Evolutionary conservation across 768 basidiomycete genomes (phyloP), one percentile per base, ranked within the genome.

Genomic region (Hypsizygus marmoreus): DNA sequence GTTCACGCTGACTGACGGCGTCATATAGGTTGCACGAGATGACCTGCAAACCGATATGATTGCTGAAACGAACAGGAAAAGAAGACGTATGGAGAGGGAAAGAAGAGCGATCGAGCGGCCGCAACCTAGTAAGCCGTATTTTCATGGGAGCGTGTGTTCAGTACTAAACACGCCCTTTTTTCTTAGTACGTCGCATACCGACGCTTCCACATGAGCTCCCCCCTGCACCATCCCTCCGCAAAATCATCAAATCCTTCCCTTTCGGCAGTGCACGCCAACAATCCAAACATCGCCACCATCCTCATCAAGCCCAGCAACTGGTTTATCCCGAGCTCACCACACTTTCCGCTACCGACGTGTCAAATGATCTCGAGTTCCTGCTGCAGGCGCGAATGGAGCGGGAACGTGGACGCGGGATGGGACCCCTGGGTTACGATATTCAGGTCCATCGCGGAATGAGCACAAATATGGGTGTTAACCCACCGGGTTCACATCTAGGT

Each of bases 31-130:
- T 47, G 74, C 87, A 19, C 76, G 88, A 40, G 88, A 92, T 55
- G 82, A 86, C 37, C 67, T 95, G 10, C 88, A 95, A 58, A 87
- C 80, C 1, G 85, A 88, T 11, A 89, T 95, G 84, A 87, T 95
- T 45, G 82, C 94, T 0, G 90, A 95, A 56, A 86, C 88, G 5
- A 94, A 91, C 63, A 74, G 88, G 52, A 95, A 95, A 65, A 76
- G 91, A 47, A 74, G 95, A 34, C 76, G 81, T 37, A 65, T 98
- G 26, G 94, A 97, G 62, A 76, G 93, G 48, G 93, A 97, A 51
- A 81, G 91, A 50, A 76, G 93, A 53, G 77, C 79, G 1, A 61
- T 84, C 10, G 94, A 94, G 54, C 72, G 84, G n/a, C 86, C 88
- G 8, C 82, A 79, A 36, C 82, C 86, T 41, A 66, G 93, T 92